Evolutionary conservation across 148 eudicot genomes (phyloP), one percentile per base, ranked within the genome.

Genomic region (Rheum nobile): DNA sequence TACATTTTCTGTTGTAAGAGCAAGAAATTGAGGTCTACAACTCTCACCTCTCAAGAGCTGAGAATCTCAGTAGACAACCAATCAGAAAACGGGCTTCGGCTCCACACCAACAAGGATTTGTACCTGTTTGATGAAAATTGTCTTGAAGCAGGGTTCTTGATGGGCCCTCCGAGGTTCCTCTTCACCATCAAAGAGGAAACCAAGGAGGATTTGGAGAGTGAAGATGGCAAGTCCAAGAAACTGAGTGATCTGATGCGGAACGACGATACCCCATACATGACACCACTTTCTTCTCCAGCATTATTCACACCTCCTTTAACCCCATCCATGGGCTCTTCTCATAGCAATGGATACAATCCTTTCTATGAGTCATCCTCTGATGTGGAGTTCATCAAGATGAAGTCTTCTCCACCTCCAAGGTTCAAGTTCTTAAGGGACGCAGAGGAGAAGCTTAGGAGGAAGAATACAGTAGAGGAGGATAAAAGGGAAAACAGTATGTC

Each of bases 111-210:
- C 57, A 72, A 44, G 82, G 79, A 76, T 76, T 16, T 79, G 41
- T 72, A 79, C 17, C 48, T 82, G 47, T 65, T 81, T 35, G 87
- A 84, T 67, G 91, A 77, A 39, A 77, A 79, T 29, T 55, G 61
- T 21, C 67, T 21, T 11, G 12, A 86, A 83, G 43, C 72, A 26
- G 31, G 12, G 41, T 9, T 84, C 29, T 28, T 69, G 28, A 42
- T 75, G 11, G 89, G 90, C 28, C 88, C 90, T 59, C 88, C 91
- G 48, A 79, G 97, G 55, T 87, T 85, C 82, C 84, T 91, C 32
- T 91, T 83, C 88, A 82, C 97, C 4, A 91, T 91, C 38, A 83
- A 83, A n/a, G 97, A 91, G 71, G 97, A 88, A 80, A 87, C 97
- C 26, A 86, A 78, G 42, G 97, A 91, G 29, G 97, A 91, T 75